Percentiles rank a stretch among this genome's conserved stretches.
phyloP scores from a whole-genome alignment of 495 filamentous ascomycete genomes.

The Hypoxylon intermedium region DNA sequence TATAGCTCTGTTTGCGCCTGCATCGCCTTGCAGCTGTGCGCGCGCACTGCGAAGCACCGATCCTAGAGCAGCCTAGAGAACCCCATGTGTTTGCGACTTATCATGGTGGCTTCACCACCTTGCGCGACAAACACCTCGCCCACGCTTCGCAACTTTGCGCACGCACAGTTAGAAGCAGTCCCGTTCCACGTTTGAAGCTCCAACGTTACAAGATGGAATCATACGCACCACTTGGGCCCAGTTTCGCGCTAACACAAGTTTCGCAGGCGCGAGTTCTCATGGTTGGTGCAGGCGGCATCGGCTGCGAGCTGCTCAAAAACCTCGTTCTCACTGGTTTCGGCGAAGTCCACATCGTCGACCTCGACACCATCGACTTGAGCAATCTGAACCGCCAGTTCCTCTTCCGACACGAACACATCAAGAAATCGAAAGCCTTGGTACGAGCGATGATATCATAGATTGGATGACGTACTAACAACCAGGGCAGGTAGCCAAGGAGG shows the following conservation, averaged over 20 bases:
- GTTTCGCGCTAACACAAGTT: constrained; percentile 40
- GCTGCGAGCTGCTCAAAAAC: constrained; percentile 97
- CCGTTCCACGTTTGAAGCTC: not conserved
- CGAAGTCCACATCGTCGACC: constrained; percentile 93
- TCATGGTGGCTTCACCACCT: constrained; percentile 3
- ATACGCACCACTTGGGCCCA: constrained; percentile 1
- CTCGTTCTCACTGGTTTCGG: constrained; percentile 92
- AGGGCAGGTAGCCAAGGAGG: constrained; percentile 87
- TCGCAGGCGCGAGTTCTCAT: constrained; percentile 84
- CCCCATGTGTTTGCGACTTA: constrained; percentile 27
- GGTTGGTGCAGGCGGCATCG: constrained; percentile 96
- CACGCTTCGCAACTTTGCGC: constrained; percentile 1
- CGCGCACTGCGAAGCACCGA: constrained; percentile 16
- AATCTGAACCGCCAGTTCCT: constrained; percentile 99
- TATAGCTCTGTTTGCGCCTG: constrained; percentile 18
- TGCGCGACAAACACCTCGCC: constrained; percentile 15
- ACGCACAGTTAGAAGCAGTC: not conserved
- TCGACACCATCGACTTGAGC: constrained; percentile 97
- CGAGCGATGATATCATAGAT: constrained; percentile 40
- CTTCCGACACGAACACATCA: constrained; percentile 96
- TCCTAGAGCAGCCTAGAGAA: not conserved
- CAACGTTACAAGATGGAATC: constrained; percentile 23
- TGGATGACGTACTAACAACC: constrained; percentile 36
- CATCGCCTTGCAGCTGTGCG: constrained; percentile 6
- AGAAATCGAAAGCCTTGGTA: constrained; percentile 94